phyloP scores from a whole-genome alignment of 1,139 yeast genomes.

The Suhomyces kunorum region DNA sequence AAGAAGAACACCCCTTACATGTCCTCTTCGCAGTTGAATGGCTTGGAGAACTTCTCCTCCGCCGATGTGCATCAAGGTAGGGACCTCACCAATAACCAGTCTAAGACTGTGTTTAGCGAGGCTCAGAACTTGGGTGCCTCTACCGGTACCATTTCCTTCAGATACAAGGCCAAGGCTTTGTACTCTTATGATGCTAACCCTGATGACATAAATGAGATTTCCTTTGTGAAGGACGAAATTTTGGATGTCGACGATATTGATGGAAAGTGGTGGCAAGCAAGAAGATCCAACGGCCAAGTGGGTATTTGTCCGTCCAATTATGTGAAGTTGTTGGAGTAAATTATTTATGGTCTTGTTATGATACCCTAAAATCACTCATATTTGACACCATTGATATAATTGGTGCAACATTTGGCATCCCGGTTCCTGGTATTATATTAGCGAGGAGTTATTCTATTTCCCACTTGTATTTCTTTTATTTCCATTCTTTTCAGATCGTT shows the following conservation, averaged over 20 bases:
- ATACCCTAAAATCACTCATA: conserved; percentile 1
- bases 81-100: conserved; percentile 32
- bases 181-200: conserved; percentile 91
- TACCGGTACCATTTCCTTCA: conserved; percentile 51
- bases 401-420: conserved; percentile 4
- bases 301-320: conserved; percentile 98
- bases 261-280: conserved; percentile 99
- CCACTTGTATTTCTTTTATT: conserved; percentile 8
- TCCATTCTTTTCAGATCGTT: conserved; percentile 7
- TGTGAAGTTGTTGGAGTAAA: conserved; percentile 61
- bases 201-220: conserved; percentile 89
- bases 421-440: conserved; percentile 2
- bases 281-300: conserved; percentile 83
- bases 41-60: conserved; percentile 56
- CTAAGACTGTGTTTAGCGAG: conserved; percentile 13
- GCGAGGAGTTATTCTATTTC: conserved; percentile 6
- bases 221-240: conserved; percentile 86
- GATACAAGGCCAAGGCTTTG: conserved; percentile 83
- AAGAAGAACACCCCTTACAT: conserved; percentile 44
- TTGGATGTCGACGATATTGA: conserved; percentile 90
- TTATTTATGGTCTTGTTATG: not conserved
- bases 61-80: conserved; percentile 39
- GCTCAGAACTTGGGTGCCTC: conserved; percentile 14
- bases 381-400: conserved; percentile 1
- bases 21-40: conserved; percentile 57